These are phyloP conservation scores for Nicotiana noctiflora DNA, from an alignment of 257 asterid genomes.

Conservation along the genomic window DNA sequence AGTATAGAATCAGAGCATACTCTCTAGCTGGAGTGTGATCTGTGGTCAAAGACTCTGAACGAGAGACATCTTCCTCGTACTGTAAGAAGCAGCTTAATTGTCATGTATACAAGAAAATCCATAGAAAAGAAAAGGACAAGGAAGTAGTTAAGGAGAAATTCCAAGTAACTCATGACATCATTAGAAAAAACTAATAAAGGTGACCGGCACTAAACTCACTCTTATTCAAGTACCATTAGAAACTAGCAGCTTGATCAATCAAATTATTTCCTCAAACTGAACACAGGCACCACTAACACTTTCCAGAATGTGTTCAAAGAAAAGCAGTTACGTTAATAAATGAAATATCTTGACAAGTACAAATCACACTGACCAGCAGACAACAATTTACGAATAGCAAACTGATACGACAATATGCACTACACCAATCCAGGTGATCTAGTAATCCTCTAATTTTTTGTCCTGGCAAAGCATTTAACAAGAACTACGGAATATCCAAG, in stretches of 20 bases:
- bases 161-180: background rate
- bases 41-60: slow-evolving; percentile 26
- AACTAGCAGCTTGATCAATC: background rate
- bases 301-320: background rate
- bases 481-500: background rate
- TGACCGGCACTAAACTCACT: background rate
- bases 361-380: background rate
- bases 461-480: background rate
- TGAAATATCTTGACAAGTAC: background rate
- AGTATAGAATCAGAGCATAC: slow-evolving; percentile 32
- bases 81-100: background rate
- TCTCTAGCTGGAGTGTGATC: slow-evolving; percentile 58
- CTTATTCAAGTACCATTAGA: background rate
- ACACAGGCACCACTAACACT: background rate
- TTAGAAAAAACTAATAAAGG: background rate
- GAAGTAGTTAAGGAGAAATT: background rate
- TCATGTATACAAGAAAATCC: background rate
- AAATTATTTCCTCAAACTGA: background rate
- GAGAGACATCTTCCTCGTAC: slow-evolving; percentile 21
- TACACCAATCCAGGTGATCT: background rate
- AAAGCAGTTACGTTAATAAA: background rate
- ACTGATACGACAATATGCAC: background rate
- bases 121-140: background rate
- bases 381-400: background rate
- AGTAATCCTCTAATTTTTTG: background rate